Base-by-base conservation (phyloP, 306 rosid genomes). In the Dicorynia guianensis region DNA sequence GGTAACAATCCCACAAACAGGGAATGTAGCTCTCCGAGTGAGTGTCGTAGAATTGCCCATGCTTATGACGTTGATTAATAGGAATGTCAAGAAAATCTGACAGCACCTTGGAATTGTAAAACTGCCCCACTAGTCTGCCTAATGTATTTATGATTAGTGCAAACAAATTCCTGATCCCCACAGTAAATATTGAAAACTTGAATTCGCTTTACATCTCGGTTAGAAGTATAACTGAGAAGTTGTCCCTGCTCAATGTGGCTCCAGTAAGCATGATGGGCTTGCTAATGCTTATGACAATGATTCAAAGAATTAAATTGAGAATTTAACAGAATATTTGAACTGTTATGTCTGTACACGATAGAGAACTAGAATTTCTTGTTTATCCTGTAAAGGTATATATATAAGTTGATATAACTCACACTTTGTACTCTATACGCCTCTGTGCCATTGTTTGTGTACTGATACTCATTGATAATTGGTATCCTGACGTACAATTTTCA, bases 261-360 rank as follows among this genome's bases (percentile, higher is more conserved):
- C 14, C 72, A 34, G 62, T 20, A 20, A 15, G 59, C 52, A 40
- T 72, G 50, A 56, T n/a, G 36, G 64, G 79, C 57, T 18, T 47
- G 38, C 63, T 33, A 44, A 75, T 75, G 63, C 57, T 79, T 47
- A 73, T 57, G 69, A 73, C 38, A 15, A 52, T 33, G 19, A 7
- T 42, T 8, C 46, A 61, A 61, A 50, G 48, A 15, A 13, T 47
- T 57, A 59, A 61, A 38, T 0, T 3, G 25, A 48, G 38, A 77
- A 35, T 17, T 43, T 55, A 44, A 58, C 63, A 33, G 19, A 55
- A 11, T 71, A 0, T 8, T 63, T 62, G 35, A 54, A 47, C 72
- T 12, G 15, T 15, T 11, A 34, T 48, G 8, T 34, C 1, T 60
- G 14, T 54, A 75, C 5, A 55, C 30, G 40, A 44, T 66, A 44